Evolutionary conservation across 768 basidiomycete species (phyloP).

Genomic region (Boletus tomentosulus): DNA sequence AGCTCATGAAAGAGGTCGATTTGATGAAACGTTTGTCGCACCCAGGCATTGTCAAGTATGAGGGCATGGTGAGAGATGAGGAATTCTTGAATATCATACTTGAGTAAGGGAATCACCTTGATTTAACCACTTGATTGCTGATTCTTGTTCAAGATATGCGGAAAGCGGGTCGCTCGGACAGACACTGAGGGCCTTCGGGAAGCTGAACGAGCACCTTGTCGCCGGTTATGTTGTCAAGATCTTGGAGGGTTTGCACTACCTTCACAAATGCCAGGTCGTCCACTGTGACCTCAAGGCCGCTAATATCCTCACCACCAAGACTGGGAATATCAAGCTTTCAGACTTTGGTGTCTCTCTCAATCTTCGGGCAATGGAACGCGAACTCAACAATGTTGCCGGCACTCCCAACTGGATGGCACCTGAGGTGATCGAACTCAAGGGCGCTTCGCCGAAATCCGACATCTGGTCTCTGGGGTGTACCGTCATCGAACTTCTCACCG

Average conservation of each 20-base stretch:
- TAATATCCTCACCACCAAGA: constrained; percentile 98
- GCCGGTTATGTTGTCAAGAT: constrained; percentile 95
- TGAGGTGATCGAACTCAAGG: constrained; percentile 93
- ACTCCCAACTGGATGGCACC: constrained; percentile 99
- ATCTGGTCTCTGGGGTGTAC: constrained; percentile 97
- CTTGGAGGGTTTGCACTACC: constrained; percentile 90
- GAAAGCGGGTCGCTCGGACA: constrained; percentile 96
- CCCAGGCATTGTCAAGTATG: constrained; percentile 96
- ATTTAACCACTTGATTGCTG: constrained; percentile 6
- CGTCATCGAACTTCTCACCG: constrained; percentile 89
- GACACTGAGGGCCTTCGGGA: constrained; percentile 90
- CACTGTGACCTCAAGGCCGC: constrained; percentile 99
- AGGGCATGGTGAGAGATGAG: constrained; percentile 89
- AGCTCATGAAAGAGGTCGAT: constrained; percentile 93
- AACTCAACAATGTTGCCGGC: constrained; percentile 83
- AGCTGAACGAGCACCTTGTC: constrained; percentile 87
- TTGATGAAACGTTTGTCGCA: constrained; percentile 87
- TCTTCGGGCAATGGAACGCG: constrained; percentile 82
- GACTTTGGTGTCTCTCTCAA: constrained; percentile 98
- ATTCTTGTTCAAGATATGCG: constrained; percentile 61
- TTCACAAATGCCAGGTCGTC: constrained; percentile 86
- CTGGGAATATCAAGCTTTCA: constrained; percentile 92
- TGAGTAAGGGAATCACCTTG: constrained; percentile 55
- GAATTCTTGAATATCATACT: constrained; percentile 89
- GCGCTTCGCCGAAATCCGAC: constrained; percentile 88